Evolutionary conservation across 257 asterid species (phyloP).

Genomic region (Mentha longifolia): DNA sequence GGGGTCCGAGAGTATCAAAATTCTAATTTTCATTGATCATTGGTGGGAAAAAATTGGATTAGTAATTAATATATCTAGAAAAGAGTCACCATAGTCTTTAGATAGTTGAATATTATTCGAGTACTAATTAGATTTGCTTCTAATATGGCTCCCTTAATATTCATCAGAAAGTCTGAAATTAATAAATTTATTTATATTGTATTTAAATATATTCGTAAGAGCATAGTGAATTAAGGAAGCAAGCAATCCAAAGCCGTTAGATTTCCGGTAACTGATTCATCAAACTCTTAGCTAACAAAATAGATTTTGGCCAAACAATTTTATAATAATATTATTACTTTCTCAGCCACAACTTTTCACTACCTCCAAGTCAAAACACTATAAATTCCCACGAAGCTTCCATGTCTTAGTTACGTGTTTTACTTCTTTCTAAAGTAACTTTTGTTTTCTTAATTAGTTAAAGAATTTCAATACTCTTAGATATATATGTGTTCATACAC

Average conservation of each 20-base stretch:
- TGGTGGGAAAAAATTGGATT: too few species aligned
- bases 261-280: conserved; percentile 55
- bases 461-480: not conserved
- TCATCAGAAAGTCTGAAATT: too few species aligned
- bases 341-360: not conserved
- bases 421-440: not conserved
- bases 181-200: too few species aligned
- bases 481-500: not conserved
- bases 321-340: conserved; percentile 20
- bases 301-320: conserved; percentile 51
- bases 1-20: not conserved
- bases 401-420: conserved; percentile 33
- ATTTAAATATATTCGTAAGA: not conserved
- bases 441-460: not conserved
- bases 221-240: conserved; percentile 23
- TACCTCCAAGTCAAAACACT: conserved; percentile 29
- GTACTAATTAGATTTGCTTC: too few species aligned
- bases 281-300: conserved; percentile 53
- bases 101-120: too few species aligned
- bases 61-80: too few species aligned
- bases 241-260: conserved; percentile 48
- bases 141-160: too few species aligned
- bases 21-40: not conserved
- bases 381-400: conserved; percentile 24
- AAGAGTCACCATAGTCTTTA: too few species aligned